These are phyloP conservation scores for Solanum chacoense DNA, from an alignment of 305 asterid genomes.

Conservation along the genomic window DNA sequence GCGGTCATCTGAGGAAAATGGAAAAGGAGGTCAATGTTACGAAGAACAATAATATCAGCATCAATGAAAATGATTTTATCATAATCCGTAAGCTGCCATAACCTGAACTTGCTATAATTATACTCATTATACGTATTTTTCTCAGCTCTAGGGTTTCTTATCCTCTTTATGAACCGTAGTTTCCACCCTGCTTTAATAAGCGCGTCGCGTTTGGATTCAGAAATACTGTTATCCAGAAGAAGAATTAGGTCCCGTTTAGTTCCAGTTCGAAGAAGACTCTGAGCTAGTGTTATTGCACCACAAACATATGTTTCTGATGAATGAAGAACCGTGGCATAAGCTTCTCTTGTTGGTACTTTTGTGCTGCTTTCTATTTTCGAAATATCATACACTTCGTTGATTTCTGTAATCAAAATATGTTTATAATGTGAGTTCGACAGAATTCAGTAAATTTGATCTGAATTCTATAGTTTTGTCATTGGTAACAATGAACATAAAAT, in stretches of 20 bases:
- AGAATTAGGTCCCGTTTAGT: slow-evolving; percentile 71
- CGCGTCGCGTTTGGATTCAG: slow-evolving; percentile 36
- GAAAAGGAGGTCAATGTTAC: slow-evolving; percentile 59
- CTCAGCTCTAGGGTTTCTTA: slow-evolving; percentile 77
- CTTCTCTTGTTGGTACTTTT: slow-evolving; percentile 33
- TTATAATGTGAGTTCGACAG: not conserved
- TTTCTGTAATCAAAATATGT: slow-evolving; percentile 12
- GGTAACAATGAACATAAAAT: not conserved
- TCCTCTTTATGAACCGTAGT: slow-evolving; percentile 52
- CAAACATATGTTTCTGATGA: slow-evolving; percentile 75
- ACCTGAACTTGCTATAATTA: slow-evolving; percentile 78
- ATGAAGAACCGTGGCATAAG: slow-evolving; percentile 81
- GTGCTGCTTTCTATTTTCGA: slow-evolving; percentile 23
- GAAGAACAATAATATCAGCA: slow-evolving; percentile 53
- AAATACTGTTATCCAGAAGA: slow-evolving; percentile 60
- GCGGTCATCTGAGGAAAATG: slow-evolving; percentile 75
- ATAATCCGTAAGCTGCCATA: slow-evolving; percentile 86
- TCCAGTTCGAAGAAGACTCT: slow-evolving; percentile 48
- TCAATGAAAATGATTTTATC: slow-evolving; percentile 68
- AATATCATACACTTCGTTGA: slow-evolving; percentile 38
- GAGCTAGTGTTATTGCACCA: slow-evolving; percentile 84
- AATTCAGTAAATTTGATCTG: not conserved
- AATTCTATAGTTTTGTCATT: not conserved
- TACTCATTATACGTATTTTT: slow-evolving; percentile 65
- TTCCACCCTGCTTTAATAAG: slow-evolving; percentile 69